Evolutionary conservation across 2,329 filamentous ascomycete genomes (phyloP).

Genomic region (Diaporthe velutina): DNA sequence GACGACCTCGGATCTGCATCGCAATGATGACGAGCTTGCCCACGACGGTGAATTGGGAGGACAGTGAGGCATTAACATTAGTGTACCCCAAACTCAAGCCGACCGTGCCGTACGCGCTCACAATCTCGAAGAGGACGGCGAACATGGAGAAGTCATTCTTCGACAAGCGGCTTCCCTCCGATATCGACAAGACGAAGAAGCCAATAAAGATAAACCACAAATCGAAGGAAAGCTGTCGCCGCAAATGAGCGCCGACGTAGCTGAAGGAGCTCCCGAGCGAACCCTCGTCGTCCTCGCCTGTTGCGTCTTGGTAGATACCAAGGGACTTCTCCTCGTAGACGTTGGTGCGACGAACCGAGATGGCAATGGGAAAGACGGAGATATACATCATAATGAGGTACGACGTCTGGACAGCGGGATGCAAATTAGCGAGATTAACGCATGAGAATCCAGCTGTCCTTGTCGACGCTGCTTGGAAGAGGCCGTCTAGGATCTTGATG

Average conservation of each 20-base stretch:
- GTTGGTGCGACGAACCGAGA: constrained; percentile 92
- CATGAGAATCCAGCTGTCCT: constrained; percentile 91
- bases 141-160: constrained; percentile 76
- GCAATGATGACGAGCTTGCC: constrained; percentile 78
- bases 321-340: constrained; percentile 94
- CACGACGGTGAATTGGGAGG: constrained; percentile 81
- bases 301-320: constrained; percentile 70
- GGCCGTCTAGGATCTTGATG: constrained; percentile 83
- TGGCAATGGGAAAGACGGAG: constrained; percentile 95
- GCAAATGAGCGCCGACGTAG: constrained; percentile 92
- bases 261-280: constrained; percentile 74
- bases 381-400: constrained; percentile 99
- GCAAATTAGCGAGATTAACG: constrained; percentile 81
- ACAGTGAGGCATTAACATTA: constrained; percentile 82
- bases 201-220: constrained; percentile 97
- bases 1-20: constrained; percentile 78
- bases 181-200: constrained; percentile 91
- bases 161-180: constrained; percentile 81
- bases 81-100: constrained; percentile 90
- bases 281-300: constrained; percentile 61
- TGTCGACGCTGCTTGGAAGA: constrained; percentile 92
- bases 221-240: constrained; percentile 94
- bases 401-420: constrained; percentile 92
- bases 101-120: constrained; percentile 94
- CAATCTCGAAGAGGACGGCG: constrained; percentile 83